Evolutionary conservation across 1,139 yeast species (phyloP), one percentile per base, ranked within the genome.

Genomic region (Zhuliangozyma parablackwelliae): DNA sequence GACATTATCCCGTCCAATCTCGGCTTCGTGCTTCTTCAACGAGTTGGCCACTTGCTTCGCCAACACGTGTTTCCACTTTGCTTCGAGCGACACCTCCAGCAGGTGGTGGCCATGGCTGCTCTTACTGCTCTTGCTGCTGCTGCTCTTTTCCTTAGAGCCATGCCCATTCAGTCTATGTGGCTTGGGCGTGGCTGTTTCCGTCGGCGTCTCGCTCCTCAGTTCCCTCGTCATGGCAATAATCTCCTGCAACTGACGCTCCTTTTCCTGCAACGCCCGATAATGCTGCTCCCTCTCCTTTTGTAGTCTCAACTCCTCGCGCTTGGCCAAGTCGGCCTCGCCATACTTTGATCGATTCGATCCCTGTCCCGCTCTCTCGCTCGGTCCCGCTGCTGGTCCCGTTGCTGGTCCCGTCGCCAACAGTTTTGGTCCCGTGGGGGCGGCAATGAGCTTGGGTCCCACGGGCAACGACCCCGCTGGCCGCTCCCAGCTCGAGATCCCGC

Each of bases 31-130:
- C 47, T 77, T 77, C 47, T 81, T 80, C 36, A 90, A 69, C 49
- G 84, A 61, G 51, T 89, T 89, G 4, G 97, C 97, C 13, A 92
- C 84, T 50, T 78, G 71, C 21, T 72, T 63, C 2, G 97, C 97
- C 57, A 92, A 78, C 26, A 73, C 58, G 34, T 62, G 68, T 16
- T 72, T 70, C 89, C 90, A 85, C 48, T 65, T 65, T 42, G 64
- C 58, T 39, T 69, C 77, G 10, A 50, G 39, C 10, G 45, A 20
- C 32, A 51, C 50, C 29, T 38, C 42, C 27, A 39, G 44, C 21
- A 35, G 28, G 30, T 13, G 16, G 26, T 38, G 49, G 12, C 35
- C 42, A 30, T 24, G 34, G n/a, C 9, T 21, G 20, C 24, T 10
- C 6, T 8, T 26, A 28, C 29, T 31, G 10, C 24, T 28, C 45